Evolutionary conservation across 805 yeast species (phyloP).

Genomic region (Schwanniomyces pseudopolymorphus): DNA sequence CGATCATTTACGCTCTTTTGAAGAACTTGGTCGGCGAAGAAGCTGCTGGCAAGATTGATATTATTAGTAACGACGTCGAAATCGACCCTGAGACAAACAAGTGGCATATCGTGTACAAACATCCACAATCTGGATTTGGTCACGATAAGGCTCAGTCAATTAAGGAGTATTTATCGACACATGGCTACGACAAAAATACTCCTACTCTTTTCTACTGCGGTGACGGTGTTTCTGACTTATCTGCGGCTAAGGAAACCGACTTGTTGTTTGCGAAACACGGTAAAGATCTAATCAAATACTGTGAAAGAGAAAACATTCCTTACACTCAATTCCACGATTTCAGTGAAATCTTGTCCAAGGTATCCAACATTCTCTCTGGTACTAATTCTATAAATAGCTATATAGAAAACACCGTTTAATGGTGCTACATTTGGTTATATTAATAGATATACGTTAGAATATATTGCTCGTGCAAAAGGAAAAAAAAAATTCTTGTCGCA

Average conservation of each 20-base stretch:
- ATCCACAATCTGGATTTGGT: conserved; percentile 80
- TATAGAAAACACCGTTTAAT: conserved; percentile 16
- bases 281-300: conserved; percentile 82
- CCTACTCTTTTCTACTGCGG: conserved; percentile 91
- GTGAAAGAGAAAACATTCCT: conserved; percentile 77
- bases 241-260: conserved; percentile 95
- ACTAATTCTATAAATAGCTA: conserved; percentile 15
- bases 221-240: conserved; percentile 93
- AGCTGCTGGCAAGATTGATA: conserved; percentile 68
- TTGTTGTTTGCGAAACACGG: conserved; percentile 92
- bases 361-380: conserved; percentile 31
- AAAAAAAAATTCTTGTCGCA: not conserved
- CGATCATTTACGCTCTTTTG: conserved; percentile 79
- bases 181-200: conserved; percentile 27
- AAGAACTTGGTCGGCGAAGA: conserved; percentile 74
- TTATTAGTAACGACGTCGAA: conserved; percentile 76
- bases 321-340: conserved; percentile 80
- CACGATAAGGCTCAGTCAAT: conserved; percentile 92
- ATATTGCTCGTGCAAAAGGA: too few species aligned
- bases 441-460: too few species aligned
- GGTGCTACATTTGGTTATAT: not conserved
- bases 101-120: conserved; percentile 87
- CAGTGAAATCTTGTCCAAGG: conserved; percentile 65
- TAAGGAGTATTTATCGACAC: conserved; percentile 39
- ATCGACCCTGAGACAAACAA: conserved; percentile 50